Base-by-base conservation (phyloP, 768 basidiomycete species). In the Termitomyces sp. region DNA sequence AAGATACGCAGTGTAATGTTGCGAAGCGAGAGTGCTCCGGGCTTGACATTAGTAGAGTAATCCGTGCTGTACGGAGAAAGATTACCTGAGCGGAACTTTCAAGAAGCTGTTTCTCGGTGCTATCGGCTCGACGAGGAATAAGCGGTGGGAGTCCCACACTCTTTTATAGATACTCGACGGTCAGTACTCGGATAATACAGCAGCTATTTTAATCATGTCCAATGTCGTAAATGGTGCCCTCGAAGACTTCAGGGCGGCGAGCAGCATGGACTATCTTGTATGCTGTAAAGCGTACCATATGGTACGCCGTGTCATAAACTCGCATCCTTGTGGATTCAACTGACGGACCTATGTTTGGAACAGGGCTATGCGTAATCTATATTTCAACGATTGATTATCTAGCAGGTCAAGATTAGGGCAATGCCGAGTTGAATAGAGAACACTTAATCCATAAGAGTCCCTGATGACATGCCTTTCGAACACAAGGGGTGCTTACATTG, bases 111-210 rank as follows among this genome's bases (percentile, higher is more conserved):
- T 59, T 33, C 12, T 49, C 53, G 55, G 48, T 35, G 7, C 18
- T 38, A 11, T 53, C 63, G 55, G 50, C 22, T n/a, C 15, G 24
- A 38, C 32, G 45, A 46, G 45, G 55, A 54, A 20, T 13, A 16
- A 42, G n/a, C 46, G 58, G 59, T 60, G 63, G 39, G 63, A 63
- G 18, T 16, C 9, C 16, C 7, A n/a, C 28, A 13, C 55, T 53
- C 63, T 57, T 57, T 57, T 63, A 48, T 57, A n/a, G 58, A 16
- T 50, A 54, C 9, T 36, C 28, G 16, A 11, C 58, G 63, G 63
- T 16, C 36, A 49, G 63, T 60, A 28, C 35, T 63, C 63, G 63
- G 63, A 60, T 50, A 57, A 60, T 60, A 57, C 15, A 9, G n/a
- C 28, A 40, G 45, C 16, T 59, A 28, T 18, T 16, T 18, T n/a